A percentile compares a stretch with the other conserved stretches of the same genome.
These are phyloP conservation scores for Endoconidiophora polonica DNA, from an alignment of 2,329 filamentous ascomycete genomes.

Conservation along the genomic window DNA sequence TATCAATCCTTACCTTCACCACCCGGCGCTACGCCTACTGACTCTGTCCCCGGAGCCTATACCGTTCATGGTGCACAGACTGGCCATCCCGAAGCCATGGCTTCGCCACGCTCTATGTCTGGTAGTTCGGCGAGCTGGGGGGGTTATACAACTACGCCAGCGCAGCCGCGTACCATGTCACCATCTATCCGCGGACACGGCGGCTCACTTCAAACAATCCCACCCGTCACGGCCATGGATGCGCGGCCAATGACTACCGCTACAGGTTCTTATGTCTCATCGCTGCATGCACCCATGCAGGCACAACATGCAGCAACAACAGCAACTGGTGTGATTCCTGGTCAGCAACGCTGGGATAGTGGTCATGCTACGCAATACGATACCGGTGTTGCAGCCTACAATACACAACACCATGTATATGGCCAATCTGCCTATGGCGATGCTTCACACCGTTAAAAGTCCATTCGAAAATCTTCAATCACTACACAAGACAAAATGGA, in stretches of 20 bases:
- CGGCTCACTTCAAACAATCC: constrained; percentile 16
- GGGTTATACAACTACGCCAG: constrained; percentile 24
- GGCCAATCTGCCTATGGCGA: constrained; percentile 26
- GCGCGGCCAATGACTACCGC: constrained; percentile 19
- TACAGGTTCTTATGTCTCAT: constrained; percentile 22
- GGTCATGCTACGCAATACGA: constrained; percentile 26
- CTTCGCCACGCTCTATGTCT: constrained; percentile 35
- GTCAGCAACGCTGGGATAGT: constrained; percentile 25
- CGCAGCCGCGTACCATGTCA: constrained; percentile 27
- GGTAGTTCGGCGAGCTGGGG: constrained; percentile 31
- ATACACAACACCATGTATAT: constrained; percentile 25
- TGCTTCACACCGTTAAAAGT: constrained; percentile 19
- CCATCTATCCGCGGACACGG: constrained; percentile 21
- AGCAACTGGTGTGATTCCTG: constrained; percentile 19
- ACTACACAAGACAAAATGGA: too few species aligned
- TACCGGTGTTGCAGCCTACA: constrained; percentile 23
- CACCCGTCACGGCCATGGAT: constrained; percentile 26
- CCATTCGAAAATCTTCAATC: not conserved
- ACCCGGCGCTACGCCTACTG: constrained; percentile 21
- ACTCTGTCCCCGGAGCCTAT: constrained; percentile 22
- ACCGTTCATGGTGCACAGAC: constrained; percentile 22
- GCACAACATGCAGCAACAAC: constrained; percentile 20
- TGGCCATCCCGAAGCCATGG: constrained; percentile 30
- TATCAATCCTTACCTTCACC: constrained; percentile 33
- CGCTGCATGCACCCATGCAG: constrained; percentile 26